phyloP scores from a whole-genome alignment of 305 asterid genomes.

The Euphrasia arctica region DNA sequence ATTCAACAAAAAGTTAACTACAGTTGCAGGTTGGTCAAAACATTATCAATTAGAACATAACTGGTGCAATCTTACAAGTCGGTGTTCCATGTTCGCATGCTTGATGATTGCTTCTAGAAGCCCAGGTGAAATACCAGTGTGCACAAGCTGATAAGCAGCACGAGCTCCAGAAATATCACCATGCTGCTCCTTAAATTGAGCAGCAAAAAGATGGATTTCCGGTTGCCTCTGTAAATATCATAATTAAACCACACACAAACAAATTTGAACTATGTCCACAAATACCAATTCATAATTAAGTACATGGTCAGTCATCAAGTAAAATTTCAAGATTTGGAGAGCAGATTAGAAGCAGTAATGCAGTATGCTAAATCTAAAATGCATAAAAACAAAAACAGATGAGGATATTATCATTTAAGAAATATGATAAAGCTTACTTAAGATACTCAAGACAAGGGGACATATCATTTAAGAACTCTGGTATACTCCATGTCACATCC shows the following conservation, averaged over 20 bases:
- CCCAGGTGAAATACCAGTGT: conserved; percentile 93
- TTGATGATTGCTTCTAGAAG: conserved; percentile 90
- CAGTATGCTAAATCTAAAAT: conserved; percentile 5
- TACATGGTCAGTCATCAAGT: no score
- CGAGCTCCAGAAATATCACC: conserved; percentile 85
- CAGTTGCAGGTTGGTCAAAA: conserved; percentile 10
- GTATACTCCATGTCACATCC: conserved; percentile 16
- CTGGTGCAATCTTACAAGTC: conserved; percentile 57
- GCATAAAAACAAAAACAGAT: neutral
- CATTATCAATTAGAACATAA: conserved; percentile 5
- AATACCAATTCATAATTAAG: neutral
- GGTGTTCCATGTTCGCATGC: conserved; percentile 96
- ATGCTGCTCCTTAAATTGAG: conserved; percentile 84
- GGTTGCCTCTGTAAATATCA: conserved; percentile 79
- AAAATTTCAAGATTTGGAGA: neutral
- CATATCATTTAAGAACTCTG: conserved; percentile 6
- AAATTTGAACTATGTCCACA: neutral
- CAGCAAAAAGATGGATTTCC: conserved; percentile 94
- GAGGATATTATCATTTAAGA: neutral
- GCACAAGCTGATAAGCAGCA: conserved; percentile 89
- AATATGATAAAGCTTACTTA: neutral
- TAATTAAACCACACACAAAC: conserved; percentile 25
- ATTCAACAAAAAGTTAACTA: conserved; percentile 28
- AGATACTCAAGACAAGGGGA: neutral
- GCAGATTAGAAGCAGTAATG: neutral